phyloP scores from a whole-genome alignment of 192 early-diverging fungal species.

The Umbelopsis ramanniana region DNA sequence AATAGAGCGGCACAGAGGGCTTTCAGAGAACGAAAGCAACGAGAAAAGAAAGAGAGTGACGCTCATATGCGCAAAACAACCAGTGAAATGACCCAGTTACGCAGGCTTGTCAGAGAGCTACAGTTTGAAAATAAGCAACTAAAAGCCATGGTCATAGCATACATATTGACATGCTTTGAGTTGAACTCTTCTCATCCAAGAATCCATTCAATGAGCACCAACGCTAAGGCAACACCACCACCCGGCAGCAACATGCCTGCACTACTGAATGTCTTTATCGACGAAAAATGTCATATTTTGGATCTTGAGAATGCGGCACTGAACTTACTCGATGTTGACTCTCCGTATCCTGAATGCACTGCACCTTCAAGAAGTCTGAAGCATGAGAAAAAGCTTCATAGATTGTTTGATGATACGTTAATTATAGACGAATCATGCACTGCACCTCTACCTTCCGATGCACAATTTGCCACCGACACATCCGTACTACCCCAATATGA shows the following conservation, averaged over 20 bases:
- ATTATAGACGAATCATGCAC: not conserved
- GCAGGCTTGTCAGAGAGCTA: not conserved
- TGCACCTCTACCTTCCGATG: not conserved
- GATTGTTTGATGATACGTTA: constrained; percentile 3
- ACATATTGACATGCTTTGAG: constrained; percentile 16
- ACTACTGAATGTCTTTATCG: constrained; percentile 5
- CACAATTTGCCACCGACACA: not conserved
- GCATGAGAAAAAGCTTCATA: not conserved
- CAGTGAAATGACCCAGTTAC: not conserved
- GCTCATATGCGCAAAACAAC: not conserved
- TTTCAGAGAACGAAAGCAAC: constrained; percentile 36
- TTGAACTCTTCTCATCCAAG: not conserved
- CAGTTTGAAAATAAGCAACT: constrained; percentile 13
- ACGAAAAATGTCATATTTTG: not conserved
- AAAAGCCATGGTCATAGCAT: not conserved
- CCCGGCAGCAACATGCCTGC: not conserved
- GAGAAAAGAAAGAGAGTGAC: constrained; percentile 28
- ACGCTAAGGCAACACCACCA: not conserved
- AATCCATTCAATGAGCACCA: not conserved
- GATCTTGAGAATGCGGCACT: not conserved
- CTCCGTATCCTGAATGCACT: constrained; percentile 2
- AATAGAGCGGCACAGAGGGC: constrained; percentile 36
- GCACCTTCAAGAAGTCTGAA: constrained; percentile 11
- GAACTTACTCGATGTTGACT: constrained; percentile 1
- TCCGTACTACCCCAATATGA: not conserved